Percentiles rank a stretch among this genome's conserved stretches.
Evolutionary conservation across 2,329 filamentous ascomycete species (phyloP).

Genomic region (Trichoderma sp.): DNA sequence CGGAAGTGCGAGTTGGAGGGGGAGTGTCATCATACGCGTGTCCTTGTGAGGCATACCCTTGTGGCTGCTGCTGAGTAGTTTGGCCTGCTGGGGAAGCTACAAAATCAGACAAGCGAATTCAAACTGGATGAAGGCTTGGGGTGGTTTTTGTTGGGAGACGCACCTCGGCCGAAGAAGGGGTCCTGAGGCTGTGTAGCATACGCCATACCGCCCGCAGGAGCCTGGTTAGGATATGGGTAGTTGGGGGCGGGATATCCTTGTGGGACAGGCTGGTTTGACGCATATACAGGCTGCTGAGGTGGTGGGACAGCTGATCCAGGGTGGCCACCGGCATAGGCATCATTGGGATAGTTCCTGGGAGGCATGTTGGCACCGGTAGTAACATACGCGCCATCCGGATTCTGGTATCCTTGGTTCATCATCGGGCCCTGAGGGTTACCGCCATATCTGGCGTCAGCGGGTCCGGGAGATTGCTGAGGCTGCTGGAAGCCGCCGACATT

Average conservation of each 20-base stretch:
- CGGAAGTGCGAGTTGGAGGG: constrained; percentile 42
- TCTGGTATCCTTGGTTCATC: constrained; percentile 41
- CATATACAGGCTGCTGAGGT: constrained; percentile 42
- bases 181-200: constrained; percentile 53
- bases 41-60: constrained; percentile 50
- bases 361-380: constrained; percentile 44
- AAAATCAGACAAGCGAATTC: constrained; percentile 48
- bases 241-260: constrained; percentile 40
- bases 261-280: constrained; percentile 39
- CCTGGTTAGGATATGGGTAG: constrained; percentile 44
- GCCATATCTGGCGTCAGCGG: constrained; percentile 42
- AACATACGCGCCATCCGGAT: constrained; percentile 43
- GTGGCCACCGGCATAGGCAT: constrained; percentile 41
- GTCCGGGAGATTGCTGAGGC: constrained; percentile 40
- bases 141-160: constrained; percentile 48
- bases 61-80: constrained; percentile 38
- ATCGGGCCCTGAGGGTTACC: constrained; percentile 37
- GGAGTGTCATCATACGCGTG: constrained; percentile 58
- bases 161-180: constrained; percentile 63
- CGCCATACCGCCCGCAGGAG: constrained; percentile 40
- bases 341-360: constrained; percentile 34
- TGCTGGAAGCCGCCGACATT: constrained; percentile 39
- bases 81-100: constrained; percentile 58
- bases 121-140: constrained; percentile 24
- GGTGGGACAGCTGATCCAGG: constrained; percentile 38